Evolutionary conservation across 495 filamentous ascomycete species (phyloP), one percentile per base, ranked within the genome.

Genomic region (Penicillium malachiteum): DNA sequence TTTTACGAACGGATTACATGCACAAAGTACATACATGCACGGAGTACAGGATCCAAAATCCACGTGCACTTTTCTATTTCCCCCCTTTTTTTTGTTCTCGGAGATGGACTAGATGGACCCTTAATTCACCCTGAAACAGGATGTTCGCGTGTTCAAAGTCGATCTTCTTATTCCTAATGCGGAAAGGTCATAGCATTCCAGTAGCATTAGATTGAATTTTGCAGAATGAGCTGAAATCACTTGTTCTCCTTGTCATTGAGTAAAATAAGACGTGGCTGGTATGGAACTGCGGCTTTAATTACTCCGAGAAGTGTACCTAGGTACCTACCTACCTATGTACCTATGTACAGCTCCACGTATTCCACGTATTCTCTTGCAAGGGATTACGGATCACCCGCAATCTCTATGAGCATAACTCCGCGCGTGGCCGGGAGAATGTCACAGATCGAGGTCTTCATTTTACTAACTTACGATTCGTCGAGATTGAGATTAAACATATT

Each of bases 381-480:
- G 33, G 55, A 55, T 62, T 45, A 37, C 10, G 21, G 21, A 26
- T 26, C 21, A n/a, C n/a, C 52, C 54, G 31, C 26, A 4, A 12
- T 47, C 14, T 39, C 37, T 9, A 56, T 21, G 45, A 37, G 31
- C 52, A 42, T 54, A 62, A 48, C 43, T 56, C 35, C 14, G 41
- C 55, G 63, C 57, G 55, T 64, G 55, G 60, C 49, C 48, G 49
- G 48, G 46, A 39, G 55, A 57, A 66, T 60, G 55, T 48, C 30
- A 32, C 32, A 48, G 51, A 32, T 35, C 42, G 34, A 37, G 34
- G 34, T 37, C 34, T 37, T 37, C 12, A 37, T 37, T 37, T 37
- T 37, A 7, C 12, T 37, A 26, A 26, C 2, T 26, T 26, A 26
- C 21, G 21, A 26, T 26, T 26, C 21, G 21, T 26, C 21, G 21